Percentiles rank a stretch among this genome's conserved stretches.
Evolutionary conservation across 2,329 filamentous ascomycete species (phyloP).

Genomic region (Cryoendolithus antarcticus): DNA sequence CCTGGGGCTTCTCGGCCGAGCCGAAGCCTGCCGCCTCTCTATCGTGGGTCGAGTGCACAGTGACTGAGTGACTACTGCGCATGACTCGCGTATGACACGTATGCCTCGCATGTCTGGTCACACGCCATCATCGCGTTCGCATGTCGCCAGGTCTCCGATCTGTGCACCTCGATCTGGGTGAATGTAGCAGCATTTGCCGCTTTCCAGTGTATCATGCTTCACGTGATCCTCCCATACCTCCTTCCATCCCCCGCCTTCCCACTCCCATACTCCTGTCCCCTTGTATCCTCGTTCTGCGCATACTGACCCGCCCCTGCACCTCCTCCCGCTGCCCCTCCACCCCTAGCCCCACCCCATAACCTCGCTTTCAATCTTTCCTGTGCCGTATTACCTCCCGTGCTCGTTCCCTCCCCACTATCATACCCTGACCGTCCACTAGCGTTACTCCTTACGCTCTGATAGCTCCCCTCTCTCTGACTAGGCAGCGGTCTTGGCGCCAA

Average conservation of each 20-base stretch:
- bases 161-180: too few species aligned
- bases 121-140: too few species aligned
- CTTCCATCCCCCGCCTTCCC: conserved; percentile 7
- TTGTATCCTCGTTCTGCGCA: not conserved
- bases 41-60: too few species aligned
- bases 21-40: too few species aligned
- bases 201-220: not conserved
- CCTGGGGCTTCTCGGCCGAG: too few species aligned
- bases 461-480: conserved; percentile 62
- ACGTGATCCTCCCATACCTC: conserved; percentile 2
- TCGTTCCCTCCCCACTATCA: conserved; percentile 29
- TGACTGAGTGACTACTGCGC: too few species aligned
- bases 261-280: conserved; percentile 8
- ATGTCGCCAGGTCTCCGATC: too few species aligned
- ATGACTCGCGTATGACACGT: too few species aligned
- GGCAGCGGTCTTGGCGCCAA: conserved; percentile 45
- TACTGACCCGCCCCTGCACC: conserved; percentile 1
- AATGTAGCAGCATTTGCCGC: not conserved
- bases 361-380: conserved; percentile 74
- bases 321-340: conserved; percentile 5
- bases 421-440: conserved; percentile 24
- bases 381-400: conserved; percentile 43
- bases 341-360: conserved; percentile 42
- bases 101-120: too few species aligned
- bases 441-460: conserved; percentile 44